Evolutionary conservation across 306 rosid genomes (phyloP).

Genomic region (Sesbania bispinosa): DNA sequence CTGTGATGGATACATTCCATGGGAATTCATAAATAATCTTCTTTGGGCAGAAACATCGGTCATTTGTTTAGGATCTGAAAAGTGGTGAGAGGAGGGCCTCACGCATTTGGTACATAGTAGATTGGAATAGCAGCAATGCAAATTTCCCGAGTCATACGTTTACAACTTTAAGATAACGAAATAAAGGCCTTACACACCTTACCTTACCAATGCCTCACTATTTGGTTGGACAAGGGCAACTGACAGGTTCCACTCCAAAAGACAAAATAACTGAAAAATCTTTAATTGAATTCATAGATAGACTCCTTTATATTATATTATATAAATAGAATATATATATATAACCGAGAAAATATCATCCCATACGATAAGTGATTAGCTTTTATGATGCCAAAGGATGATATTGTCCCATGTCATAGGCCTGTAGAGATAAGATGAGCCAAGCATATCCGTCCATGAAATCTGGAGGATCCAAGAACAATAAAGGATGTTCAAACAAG

Average conservation of each 20-base stretch:
- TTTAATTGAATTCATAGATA: too few species aligned
- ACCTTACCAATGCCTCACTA: conserved; percentile 7
- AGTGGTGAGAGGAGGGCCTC: not conserved
- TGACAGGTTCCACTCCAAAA: not conserved
- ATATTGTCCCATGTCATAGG: conserved; percentile 1
- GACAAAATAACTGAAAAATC: conserved; percentile 1
- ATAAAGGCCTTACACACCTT: conserved; percentile 44
- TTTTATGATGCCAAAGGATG: not conserved
- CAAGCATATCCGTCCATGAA: not conserved
- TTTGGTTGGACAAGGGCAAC: conserved; percentile 21
- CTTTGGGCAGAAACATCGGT: not conserved
- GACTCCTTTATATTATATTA: too few species aligned
- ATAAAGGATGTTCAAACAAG: not conserved
- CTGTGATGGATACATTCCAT: too few species aligned
- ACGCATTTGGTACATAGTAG: not conserved
- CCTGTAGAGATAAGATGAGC: not conserved
- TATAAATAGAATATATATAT: too few species aligned
- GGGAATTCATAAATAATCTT: not conserved
- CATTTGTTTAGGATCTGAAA: not conserved
- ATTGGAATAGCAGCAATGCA: not conserved
- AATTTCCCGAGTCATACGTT: conserved; percentile 9
- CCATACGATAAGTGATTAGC: not conserved
- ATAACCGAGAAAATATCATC: not conserved
- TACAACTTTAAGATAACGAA: conserved; percentile 25
- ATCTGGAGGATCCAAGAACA: not conserved